These are phyloP conservation scores for Aspergillus proliferans DNA, from an alignment of 2,329 filamentous ascomycete genomes.

Conservation along the genomic window DNA sequence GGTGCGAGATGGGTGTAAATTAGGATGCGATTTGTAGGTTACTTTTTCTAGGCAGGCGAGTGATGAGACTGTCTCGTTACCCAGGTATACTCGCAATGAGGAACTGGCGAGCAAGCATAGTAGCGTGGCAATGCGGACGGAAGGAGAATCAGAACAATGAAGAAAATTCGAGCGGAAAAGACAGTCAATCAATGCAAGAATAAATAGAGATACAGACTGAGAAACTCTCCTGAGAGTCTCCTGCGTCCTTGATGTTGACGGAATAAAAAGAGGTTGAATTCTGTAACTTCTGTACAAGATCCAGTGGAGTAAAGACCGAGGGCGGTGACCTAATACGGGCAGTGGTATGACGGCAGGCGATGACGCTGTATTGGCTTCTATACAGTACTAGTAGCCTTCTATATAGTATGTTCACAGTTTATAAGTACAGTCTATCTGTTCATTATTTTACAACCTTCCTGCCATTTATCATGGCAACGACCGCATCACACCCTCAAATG, in stretches of 20 bases:
- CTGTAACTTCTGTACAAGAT: not conserved
- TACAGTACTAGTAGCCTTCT: not conserved
- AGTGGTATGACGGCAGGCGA: too few relatives aligned
- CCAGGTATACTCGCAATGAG: constrained; percentile 5
- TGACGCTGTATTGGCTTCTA: constrained; percentile 1
- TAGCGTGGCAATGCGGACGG: not conserved
- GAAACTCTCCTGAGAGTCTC: not conserved
- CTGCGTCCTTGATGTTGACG: not conserved
- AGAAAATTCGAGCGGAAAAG: not conserved
- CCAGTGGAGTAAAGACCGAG: too few relatives aligned
- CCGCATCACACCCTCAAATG: constrained; percentile 89
- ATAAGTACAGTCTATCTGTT: constrained; percentile 3
- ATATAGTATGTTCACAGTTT: too few relatives aligned
- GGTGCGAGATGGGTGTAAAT: not conserved
- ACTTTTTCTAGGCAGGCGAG: not conserved
- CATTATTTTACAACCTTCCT: not conserved
- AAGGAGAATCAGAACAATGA: too few relatives aligned
- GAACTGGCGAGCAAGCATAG: constrained; percentile 6
- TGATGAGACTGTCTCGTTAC: constrained; percentile 4
- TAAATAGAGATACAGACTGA: not conserved
- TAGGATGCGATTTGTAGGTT: not conserved
- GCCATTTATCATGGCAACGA: constrained; percentile 29
- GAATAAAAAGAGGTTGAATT: not conserved
- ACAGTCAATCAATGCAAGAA: not conserved
- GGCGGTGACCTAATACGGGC: not conserved